Percentiles rank a stretch among this genome's conserved stretches.
These are phyloP conservation scores for Wakefieldia striispora DNA, from an alignment of 768 basidiomycete species.

Conservation along the genomic window DNA sequence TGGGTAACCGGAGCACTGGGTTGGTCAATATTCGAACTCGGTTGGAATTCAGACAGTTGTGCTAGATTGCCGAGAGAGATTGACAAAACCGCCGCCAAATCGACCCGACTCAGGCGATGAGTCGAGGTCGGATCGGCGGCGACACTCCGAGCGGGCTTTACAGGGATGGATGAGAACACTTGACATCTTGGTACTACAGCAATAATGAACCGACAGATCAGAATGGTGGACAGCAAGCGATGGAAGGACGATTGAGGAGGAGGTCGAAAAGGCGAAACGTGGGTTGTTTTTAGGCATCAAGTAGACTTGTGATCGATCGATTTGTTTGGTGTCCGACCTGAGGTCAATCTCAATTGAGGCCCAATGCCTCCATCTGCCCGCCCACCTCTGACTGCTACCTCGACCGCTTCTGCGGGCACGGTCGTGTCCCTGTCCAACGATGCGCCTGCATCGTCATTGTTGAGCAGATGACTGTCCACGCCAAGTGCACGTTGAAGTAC, in stretches of 20 bases:
- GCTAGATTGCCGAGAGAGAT: too few species aligned
- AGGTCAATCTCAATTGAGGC: conserved; percentile 59
- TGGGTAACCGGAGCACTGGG: too few species aligned
- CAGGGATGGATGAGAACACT: too few species aligned
- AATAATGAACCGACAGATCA: too few species aligned
- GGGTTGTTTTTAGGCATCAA: conserved; percentile 81
- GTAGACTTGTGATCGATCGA: not conserved
- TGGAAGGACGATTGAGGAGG: conserved; percentile 75
- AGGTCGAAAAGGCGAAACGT: conserved; percentile 73
- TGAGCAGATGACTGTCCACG: conserved; percentile 46
- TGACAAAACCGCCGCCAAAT: too few species aligned
- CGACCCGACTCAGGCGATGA: too few species aligned
- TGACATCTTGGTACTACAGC: too few species aligned
- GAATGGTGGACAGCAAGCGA: conserved; percentile 76
- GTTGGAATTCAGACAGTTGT: too few species aligned
- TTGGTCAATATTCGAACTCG: too few species aligned
- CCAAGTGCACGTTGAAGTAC: conserved; percentile 67
- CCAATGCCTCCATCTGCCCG: conserved; percentile 47
- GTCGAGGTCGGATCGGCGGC: too few species aligned
- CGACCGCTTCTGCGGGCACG: conserved; percentile 42
- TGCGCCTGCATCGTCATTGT: conserved; percentile 12
- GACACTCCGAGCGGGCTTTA: too few species aligned
- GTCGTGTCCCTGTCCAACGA: conserved; percentile 47
- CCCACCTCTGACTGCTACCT: conserved; percentile 51
- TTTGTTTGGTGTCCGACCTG: too few species aligned